Evolutionary conservation across 2,329 filamentous ascomycete genomes (phyloP).

Genomic region (Hypoxylon sp.): DNA sequence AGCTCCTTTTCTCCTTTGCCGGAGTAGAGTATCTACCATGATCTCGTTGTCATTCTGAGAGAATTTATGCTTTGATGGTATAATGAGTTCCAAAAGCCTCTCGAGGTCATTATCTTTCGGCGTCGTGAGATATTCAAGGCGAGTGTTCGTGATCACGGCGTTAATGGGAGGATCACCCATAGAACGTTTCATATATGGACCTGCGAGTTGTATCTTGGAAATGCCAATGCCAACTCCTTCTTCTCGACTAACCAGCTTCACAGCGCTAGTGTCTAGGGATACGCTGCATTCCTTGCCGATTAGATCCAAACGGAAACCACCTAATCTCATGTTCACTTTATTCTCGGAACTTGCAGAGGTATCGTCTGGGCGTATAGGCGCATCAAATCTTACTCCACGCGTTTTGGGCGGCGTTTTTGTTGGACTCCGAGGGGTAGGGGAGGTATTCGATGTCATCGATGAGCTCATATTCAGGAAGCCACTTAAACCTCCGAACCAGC

Average conservation of each 20-base stretch:
- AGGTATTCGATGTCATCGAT: conserved; percentile 83
- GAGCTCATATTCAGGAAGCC: conserved; percentile 90
- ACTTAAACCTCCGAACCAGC: conserved; percentile 91
- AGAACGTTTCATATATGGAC: conserved; percentile 73
- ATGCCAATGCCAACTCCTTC: conserved; percentile 81
- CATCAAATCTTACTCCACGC: conserved; percentile 71
- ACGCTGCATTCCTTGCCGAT: conserved; percentile 83
- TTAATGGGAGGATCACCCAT: conserved; percentile 72
- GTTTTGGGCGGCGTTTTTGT: conserved; percentile 60
- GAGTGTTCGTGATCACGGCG: conserved; percentile 74
- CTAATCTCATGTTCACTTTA: conserved; percentile 84
- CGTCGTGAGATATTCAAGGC: conserved; percentile 78
- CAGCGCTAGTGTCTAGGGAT: conserved; percentile 80
- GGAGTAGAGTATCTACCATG: conserved; percentile 89
- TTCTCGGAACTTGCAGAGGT: conserved; percentile 64
- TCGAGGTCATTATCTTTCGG: conserved; percentile 87
- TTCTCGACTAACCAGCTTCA: conserved; percentile 84
- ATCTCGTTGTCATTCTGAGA: conserved; percentile 91
- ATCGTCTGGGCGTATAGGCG: conserved; percentile 66
- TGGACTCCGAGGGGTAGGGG: conserved; percentile 60
- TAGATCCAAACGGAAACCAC: conserved; percentile 82
- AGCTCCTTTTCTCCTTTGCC: conserved; percentile 88
- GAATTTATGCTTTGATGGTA: conserved; percentile 91
- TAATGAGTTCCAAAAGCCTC: conserved; percentile 85
- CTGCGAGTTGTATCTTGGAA: conserved; percentile 80